Base-by-base conservation (phyloP, 176 grass and related monocot species). In the Thinopyrum elongatum region DNA sequence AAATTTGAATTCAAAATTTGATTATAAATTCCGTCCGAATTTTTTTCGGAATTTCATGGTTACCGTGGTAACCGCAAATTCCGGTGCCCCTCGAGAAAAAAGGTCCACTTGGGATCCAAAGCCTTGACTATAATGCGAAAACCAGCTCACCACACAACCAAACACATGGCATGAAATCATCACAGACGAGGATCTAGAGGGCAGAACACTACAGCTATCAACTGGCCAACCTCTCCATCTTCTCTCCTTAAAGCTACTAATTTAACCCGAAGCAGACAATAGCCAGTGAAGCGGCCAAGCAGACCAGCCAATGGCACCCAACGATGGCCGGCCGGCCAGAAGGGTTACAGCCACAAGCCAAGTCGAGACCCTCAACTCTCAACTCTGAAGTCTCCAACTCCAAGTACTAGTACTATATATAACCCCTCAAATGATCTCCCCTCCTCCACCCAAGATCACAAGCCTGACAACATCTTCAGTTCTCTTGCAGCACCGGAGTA, bases 341-440 rank as follows among this genome's bases (percentile, higher is more conserved):
- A 30, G 79, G 73, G 30, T 65, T 83, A 84, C 79, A 90, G 73
- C 78, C 2, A 65, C 38, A 82, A 70, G 78, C 51, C 28, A 70
- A 57, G 22, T 41, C 4, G 49, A 58, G 25, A 59, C 57, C 22
- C 21, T 59, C 22, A 59, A 59, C 21, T 59, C 57, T n/a, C 57
- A 22, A 59, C 16, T 6, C n/a, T 25, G n/a, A 38, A 14, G 34
- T 10, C 17, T 39, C 68, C 8, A 35, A 41, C 28, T 66, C 28
- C 28, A 66, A 17, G 9, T 31, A 8, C 4, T 21, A 58, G 19
- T 15, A 1, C 17, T 58, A 49, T 80, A 85, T 80, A 85, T 84
- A 79, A 38, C 12, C 16, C 15, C 8, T 23, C 23, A 3, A 74
- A 27, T 4, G 55, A 84, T 25, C 31, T 17, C 67, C 8, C 7